Percentiles rank a stretch among this genome's conserved stretches.
These are phyloP conservation scores for Chaetomium globosum DNA, from an alignment of 2,329 filamentous ascomycete genomes.

Conservation along the genomic window DNA sequence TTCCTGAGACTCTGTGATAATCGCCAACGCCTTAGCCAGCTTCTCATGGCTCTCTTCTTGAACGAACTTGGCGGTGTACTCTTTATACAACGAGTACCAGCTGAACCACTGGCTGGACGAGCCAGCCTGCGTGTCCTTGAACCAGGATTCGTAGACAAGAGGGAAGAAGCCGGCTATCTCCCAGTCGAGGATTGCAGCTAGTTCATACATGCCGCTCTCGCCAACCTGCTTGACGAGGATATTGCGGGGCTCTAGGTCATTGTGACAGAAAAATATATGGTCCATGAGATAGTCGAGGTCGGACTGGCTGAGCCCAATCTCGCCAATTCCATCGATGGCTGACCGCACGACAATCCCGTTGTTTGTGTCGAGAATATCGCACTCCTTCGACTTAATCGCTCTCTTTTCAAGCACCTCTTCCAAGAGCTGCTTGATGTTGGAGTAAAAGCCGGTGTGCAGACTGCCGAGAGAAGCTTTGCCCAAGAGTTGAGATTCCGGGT, in stretches of 20 bases:
- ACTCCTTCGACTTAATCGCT: not conserved
- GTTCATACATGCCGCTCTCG: constrained; percentile 4
- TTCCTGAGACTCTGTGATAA: constrained; percentile 2
- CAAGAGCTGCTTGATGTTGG: not conserved
- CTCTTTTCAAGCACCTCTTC: not conserved
- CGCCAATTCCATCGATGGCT: constrained; percentile 1
- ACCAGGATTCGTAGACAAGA: constrained; percentile 14
- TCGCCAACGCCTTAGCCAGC: not conserved
- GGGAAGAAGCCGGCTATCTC: constrained; percentile 19
- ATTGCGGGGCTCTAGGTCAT: constrained; percentile 19
- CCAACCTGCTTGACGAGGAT: constrained; percentile 15
- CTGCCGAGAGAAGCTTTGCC: not conserved
- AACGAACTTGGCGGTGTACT: constrained; percentile 6
- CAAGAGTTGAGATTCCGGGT: not conserved
- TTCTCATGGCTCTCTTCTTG: constrained; percentile 7
- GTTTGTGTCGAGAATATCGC: constrained; percentile 4
- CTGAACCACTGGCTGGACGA: constrained; percentile 12
- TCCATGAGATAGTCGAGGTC: constrained; percentile 3
- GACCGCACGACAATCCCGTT: not conserved
- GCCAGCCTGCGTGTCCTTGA: constrained; percentile 9
- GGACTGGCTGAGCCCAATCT: not conserved
- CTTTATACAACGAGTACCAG: constrained; percentile 22
- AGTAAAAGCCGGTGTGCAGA: not conserved
- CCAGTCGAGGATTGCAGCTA: constrained; percentile 19
- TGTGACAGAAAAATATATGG: constrained; percentile 16